Conservation (phyloP, 371 early-diverging fungal genomes). For the Mortierella sp. region DNA sequence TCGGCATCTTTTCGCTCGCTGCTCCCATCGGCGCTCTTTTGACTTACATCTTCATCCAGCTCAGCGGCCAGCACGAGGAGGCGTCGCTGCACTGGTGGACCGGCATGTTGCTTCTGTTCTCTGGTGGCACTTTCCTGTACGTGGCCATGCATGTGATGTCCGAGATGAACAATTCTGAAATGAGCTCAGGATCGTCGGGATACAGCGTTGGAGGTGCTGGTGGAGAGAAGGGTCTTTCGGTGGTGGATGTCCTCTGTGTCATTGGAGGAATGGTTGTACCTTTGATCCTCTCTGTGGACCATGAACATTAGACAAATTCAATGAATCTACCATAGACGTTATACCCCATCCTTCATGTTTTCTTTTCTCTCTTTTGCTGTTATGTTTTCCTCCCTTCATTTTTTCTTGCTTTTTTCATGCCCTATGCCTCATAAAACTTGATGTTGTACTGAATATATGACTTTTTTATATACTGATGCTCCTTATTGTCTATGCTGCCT, state of each 20-base stretch:
- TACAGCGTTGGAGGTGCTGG: conserved; percentile 46
- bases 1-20: conserved; percentile 86
- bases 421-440: neutral
- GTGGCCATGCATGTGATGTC: conserved; percentile 82
- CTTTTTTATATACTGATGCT: neutral
- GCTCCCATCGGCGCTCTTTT: conserved; percentile 89
- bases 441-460: neutral
- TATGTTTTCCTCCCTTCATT: neutral
- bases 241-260: conserved; percentile 49
- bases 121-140: conserved; percentile 93
- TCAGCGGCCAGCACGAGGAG: conserved; percentile 50
- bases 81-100: conserved; percentile 81
- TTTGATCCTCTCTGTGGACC: conserved; percentile 51
- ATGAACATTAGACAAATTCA: conserved; percentile 37
- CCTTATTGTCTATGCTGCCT: neutral
- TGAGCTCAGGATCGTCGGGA: conserved; percentile 27
- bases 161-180: conserved; percentile 53
- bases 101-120: conserved; percentile 85
- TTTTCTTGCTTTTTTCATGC: neutral
- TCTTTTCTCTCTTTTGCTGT: neutral
- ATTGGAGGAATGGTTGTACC: conserved; percentile 57
- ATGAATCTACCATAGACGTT: neutral
- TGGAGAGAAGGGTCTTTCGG: conserved; percentile 45
- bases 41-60: conserved; percentile 74
- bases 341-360: neutral